A percentile compares a stretch with the other conserved stretches of the same genome.
Evolutionary conservation across 2,329 filamentous ascomycete species (phyloP).

Genomic region (Monosporascus sp.): DNA sequence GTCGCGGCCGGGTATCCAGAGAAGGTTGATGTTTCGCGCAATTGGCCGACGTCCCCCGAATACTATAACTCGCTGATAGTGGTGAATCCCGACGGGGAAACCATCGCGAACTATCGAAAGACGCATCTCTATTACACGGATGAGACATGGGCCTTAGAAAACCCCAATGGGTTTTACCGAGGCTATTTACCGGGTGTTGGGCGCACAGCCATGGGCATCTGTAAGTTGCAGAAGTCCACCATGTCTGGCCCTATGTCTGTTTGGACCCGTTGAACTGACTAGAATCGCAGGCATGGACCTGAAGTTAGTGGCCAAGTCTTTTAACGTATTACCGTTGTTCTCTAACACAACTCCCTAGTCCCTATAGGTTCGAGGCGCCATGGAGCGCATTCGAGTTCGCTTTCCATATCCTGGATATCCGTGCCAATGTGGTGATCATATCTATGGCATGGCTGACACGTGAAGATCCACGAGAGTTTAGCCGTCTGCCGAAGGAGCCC

Average conservation of each 20-base stretch:
- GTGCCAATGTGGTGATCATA: slow-evolving; percentile 60
- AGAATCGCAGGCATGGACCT: slow-evolving; percentile 47
- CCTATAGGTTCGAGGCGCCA: slow-evolving; percentile 45
- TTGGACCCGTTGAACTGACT: slow-evolving; percentile 9
- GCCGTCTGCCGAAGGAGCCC: slow-evolving; percentile 47
- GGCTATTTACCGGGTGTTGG: slow-evolving; percentile 43
- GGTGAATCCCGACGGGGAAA: slow-evolving; percentile 42
- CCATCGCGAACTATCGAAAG: slow-evolving; percentile 57
- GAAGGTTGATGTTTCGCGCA: slow-evolving; percentile 45
- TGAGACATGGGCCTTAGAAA: slow-evolving; percentile 57
- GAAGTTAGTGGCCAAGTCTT: slow-evolving; percentile 39
- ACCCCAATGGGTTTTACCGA: slow-evolving; percentile 43
- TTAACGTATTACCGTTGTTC: slow-evolving; percentile 9
- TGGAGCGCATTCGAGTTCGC: slow-evolving; percentile 48
- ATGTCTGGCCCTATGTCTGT: slow-evolving; percentile 1
- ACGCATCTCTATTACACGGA: slow-evolving; percentile 54
- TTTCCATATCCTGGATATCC: slow-evolving; percentile 49
- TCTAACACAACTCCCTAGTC: slow-evolving; percentile 28
- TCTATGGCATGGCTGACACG: slow-evolving; percentile 75
- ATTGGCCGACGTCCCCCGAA: slow-evolving; percentile 43
- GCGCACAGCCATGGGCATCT: slow-evolving; percentile 53
- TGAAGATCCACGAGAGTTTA: slow-evolving; percentile 43
- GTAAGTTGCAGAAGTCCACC: slow-evolving; percentile 30
- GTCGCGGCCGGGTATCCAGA: slow-evolving; percentile 75
- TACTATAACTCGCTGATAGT: slow-evolving; percentile 45